A percentile compares a stretch with the other conserved stretches of the same genome.
These are phyloP conservation scores for Tuber microsphaerosporum DNA, from an alignment of 495 filamentous ascomycete genomes.

Conservation along the genomic window DNA sequence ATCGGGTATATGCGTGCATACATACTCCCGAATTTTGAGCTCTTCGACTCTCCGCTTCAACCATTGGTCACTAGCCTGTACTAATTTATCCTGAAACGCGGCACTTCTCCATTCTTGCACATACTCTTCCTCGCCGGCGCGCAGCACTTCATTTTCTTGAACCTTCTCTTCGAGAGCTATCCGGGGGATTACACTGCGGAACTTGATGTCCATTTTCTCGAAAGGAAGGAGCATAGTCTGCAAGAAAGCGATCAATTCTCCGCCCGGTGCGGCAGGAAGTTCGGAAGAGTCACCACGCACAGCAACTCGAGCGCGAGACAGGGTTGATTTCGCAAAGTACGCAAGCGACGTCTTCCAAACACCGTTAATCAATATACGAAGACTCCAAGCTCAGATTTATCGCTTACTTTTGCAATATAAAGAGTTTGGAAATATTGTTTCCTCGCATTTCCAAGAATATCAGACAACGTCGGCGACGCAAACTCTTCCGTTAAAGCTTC, in stretches of 20 bases:
- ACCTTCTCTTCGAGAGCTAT: conserved; percentile 60
- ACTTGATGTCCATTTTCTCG: conserved; percentile 78
- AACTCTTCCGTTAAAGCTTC: conserved; percentile 18
- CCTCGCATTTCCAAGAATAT: conserved; percentile 61
- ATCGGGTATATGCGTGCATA: neutral
- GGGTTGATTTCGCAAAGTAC: conserved; percentile 93
- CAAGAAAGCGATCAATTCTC: conserved; percentile 60
- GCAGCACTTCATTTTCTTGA: conserved; percentile 42
- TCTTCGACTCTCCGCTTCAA: conserved; percentile 39
- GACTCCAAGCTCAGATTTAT: neutral
- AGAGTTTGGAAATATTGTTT: conserved; percentile 77
- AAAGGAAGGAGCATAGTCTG: conserved; percentile 64
- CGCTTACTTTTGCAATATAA: conserved; percentile 75
- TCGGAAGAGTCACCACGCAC: conserved; percentile 57
- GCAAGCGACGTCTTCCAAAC: conserved; percentile 69
- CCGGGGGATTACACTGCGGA: conserved; percentile 64
- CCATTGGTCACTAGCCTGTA: conserved; percentile 24
- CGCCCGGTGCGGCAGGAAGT: conserved; percentile 23
- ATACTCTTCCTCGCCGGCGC: conserved; percentile 57
- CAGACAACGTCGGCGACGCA: conserved; percentile 52
- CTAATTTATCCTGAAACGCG: conserved; percentile 37
- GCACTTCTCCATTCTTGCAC: conserved; percentile 72
- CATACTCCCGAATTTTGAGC: conserved; percentile 43
- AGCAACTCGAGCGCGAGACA: conserved; percentile 74
- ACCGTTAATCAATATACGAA: conserved; percentile 32